A percentile compares a stretch with the other conserved stretches of the same genome.
These are phyloP conservation scores for Urochloa ruziziensis DNA, from an alignment of 176 grass and related monocot species.

Conservation along the genomic window DNA sequence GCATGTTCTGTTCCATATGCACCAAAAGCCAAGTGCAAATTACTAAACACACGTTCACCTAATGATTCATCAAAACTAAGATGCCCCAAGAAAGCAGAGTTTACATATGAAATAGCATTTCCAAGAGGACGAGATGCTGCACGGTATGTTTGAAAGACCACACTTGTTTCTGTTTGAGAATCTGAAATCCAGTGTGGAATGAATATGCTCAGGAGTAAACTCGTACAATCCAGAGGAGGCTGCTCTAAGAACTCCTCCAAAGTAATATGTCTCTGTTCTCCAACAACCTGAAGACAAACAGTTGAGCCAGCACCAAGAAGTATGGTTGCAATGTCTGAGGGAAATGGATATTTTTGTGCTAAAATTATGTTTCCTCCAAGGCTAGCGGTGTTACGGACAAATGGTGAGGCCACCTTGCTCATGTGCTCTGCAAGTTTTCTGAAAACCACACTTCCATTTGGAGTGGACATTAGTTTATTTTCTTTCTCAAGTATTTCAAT, in stretches of 20 bases:
- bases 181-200: slow-evolving; percentile 50
- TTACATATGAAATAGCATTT: slow-evolving; percentile 77
- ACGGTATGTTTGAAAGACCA: slow-evolving; percentile 63
- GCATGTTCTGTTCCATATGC: slow-evolving; percentile 70
- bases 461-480: background rate
- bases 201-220: slow-evolving; percentile 62
- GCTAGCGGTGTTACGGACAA: slow-evolving; percentile 79
- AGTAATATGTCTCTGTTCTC: slow-evolving; percentile 48
- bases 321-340: slow-evolving; percentile 73
- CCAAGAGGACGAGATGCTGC: slow-evolving; percentile 66
- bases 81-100: slow-evolving; percentile 55
- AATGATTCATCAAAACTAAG: slow-evolving; percentile 35
- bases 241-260: slow-evolving; percentile 66
- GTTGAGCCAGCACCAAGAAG: slow-evolving; percentile 60
- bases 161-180: background rate
- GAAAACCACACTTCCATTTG: slow-evolving; percentile 43
- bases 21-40: slow-evolving; percentile 60
- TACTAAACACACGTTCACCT: slow-evolving; percentile 33
- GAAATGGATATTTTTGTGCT: slow-evolving; percentile 62
- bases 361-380: slow-evolving; percentile 75
- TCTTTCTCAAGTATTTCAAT: slow-evolving; percentile 49
- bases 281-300: slow-evolving; percentile 40
- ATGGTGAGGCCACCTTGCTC: slow-evolving; percentile 67
- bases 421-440: slow-evolving; percentile 71
- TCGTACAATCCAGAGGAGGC: slow-evolving; percentile 40